Conservation (phyloP, 257 asterid genomes). For the Ehretia macrophylla region DNA sequence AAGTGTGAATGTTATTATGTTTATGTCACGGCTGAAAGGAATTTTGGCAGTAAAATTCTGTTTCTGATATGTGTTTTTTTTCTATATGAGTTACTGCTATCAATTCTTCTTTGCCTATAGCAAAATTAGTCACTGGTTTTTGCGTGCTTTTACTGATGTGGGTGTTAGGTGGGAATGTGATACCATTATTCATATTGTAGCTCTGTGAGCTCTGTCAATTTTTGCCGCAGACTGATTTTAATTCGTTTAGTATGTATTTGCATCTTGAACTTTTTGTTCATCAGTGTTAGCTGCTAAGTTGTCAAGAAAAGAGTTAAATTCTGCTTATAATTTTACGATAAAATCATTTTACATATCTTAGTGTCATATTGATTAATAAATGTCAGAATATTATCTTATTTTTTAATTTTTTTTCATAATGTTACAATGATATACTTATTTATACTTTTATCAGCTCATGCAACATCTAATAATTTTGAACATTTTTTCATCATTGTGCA, state of each 20-base stretch:
- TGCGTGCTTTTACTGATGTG: too few species aligned
- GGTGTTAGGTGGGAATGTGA: neutral
- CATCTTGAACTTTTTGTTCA: neutral
- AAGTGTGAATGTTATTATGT: too few species aligned
- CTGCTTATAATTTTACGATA: neutral
- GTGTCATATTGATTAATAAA: neutral
- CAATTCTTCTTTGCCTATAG: too few species aligned
- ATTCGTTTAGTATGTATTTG: neutral
- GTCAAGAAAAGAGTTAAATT: neutral
- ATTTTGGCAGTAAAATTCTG: too few species aligned
- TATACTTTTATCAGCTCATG: slow-evolving; percentile 7
- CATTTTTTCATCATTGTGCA: slow-evolving; percentile 19
- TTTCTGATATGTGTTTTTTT: too few species aligned
- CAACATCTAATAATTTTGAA: neutral
- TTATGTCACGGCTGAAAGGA: too few species aligned
- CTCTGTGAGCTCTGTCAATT: neutral
- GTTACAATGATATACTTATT: neutral
- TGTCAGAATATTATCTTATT: neutral
- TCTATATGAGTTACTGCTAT: too few species aligned
- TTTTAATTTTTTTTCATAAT: neutral
- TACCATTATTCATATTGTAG: neutral
- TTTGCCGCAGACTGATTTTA: neutral
- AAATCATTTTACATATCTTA: neutral
- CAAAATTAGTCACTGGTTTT: neutral
- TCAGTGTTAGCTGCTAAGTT: neutral